Evolutionary conservation across 345 rosid species (phyloP), one percentile per base, ranked within the genome.

Genomic region (Leavenworthia alabamica): DNA sequence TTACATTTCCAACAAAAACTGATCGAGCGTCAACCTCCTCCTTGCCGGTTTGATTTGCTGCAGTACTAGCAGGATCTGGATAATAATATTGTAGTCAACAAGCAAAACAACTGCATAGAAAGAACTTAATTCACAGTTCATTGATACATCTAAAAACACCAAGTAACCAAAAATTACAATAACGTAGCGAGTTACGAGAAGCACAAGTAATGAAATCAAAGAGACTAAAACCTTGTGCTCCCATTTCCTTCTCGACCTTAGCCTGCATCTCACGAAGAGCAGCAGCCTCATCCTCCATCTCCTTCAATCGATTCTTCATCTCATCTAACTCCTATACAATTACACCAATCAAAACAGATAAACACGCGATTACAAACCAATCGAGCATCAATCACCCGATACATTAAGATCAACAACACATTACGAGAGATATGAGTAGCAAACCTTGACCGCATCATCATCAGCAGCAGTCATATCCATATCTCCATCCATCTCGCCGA

Each of bases 181-280:
- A n/a, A n/a, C 42, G 44, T 8, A 47, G 39, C 31, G 15, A 42
- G 59, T 48, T 42, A 55, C 7, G 11, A 9, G 10, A 23, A 13
- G 16, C 2, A 60, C n/a, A 8, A 32, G 54, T 16, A 33, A 11
- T 5, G 3, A 46, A 35, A 51, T 10, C 2, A 31, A 62, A 31
- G 35, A 54, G 22, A 26, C 1, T 19, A 37, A 58, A 60, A 87
- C 98, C 98, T 89, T 80, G 91, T 37, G 86, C 83, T 51, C 97
- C 99, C 96, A 89, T 93, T 46, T 93, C 99, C 62, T 85, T 85
- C 88, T 93, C 96, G 23, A 87, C 99, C 74, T 93, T 93, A 51
- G 90, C 89, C 73, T 93, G 97, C 96, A 93, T 93, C 84, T 93
- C 99, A 13, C 99, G 89, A 17, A 93, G 91, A 66, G 97, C 96